These are phyloP conservation scores for Schizophyllum amplum DNA, from an alignment of 1,284 basidiomycete genomes.

Conservation along the genomic window DNA sequence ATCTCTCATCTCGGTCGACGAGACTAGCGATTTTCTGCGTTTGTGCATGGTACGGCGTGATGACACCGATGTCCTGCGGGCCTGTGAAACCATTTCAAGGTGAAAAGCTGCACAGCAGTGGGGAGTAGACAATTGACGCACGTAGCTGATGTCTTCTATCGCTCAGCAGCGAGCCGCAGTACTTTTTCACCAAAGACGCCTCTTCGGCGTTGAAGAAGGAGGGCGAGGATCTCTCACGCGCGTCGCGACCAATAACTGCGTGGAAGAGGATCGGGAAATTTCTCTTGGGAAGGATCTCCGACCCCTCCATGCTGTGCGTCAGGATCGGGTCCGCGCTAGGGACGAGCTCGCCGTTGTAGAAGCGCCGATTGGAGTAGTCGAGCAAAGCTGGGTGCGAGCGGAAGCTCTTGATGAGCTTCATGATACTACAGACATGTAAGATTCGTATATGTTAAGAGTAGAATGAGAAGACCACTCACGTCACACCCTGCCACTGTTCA, in stretches of 20 bases:
- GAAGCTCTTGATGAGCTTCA: constrained; percentile 55
- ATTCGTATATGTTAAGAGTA: neutral
- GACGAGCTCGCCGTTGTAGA: constrained; percentile 46
- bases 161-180: constrained; percentile 21
- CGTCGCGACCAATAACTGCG: constrained; percentile 48
- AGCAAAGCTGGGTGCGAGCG: constrained; percentile 50
- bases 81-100: constrained; percentile 15
- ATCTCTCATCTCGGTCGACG: constrained; percentile 20
- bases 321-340: constrained; percentile 33
- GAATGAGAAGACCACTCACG: constrained; percentile 26
- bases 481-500: constrained; percentile 25
- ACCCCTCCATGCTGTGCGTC: constrained; percentile 31
- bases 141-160: constrained; percentile 24
- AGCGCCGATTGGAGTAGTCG: constrained; percentile 44
- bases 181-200: constrained; percentile 42
- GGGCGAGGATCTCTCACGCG: constrained; percentile 51
- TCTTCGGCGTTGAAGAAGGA: constrained; percentile 63
- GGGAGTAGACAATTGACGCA: constrained; percentile 20
- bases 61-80: constrained; percentile 48
- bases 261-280: constrained; percentile 56
- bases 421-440: constrained; percentile 31
- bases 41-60: constrained; percentile 57
- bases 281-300: constrained; percentile 29
- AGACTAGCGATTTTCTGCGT: constrained; percentile 37
- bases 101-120: neutral